These are phyloP conservation scores for Cucurbita pepo DNA, from an alignment of 306 rosid genomes.

Conservation along the genomic window DNA sequence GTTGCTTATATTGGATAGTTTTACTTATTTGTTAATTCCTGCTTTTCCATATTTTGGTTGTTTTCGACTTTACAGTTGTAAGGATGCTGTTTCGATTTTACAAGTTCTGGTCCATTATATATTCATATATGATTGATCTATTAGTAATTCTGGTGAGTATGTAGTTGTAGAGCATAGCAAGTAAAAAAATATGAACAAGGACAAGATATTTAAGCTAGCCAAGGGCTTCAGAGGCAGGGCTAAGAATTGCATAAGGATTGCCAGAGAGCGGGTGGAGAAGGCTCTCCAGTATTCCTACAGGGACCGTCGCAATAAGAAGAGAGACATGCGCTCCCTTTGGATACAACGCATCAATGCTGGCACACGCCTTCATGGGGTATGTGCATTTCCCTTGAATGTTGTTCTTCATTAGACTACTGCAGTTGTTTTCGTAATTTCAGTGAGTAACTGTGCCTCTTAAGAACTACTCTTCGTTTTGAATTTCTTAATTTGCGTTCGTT, in stretches of 20 bases:
- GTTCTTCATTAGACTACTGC: background rate
- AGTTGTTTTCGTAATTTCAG: background rate
- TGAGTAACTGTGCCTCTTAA: background rate
- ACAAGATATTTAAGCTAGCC: constrained; percentile 71
- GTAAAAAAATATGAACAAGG: constrained; percentile 51
- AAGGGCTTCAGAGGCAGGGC: constrained; percentile 98
- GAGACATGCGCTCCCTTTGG: constrained; percentile 97
- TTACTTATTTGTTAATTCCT: background rate
- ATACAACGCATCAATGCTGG: constrained; percentile 91
- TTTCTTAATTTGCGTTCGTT: background rate
- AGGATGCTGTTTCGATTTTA: background rate
- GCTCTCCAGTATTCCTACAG: constrained; percentile 94
- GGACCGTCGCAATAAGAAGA: constrained; percentile 90
- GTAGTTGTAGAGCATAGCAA: constrained; percentile 9
- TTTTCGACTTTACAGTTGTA: background rate
- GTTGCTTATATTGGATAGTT: background rate
- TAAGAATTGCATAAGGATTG: constrained; percentile 87
- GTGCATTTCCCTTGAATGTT: constrained; percentile 2
- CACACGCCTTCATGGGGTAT: constrained; percentile 77
- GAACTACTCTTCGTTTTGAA: background rate
- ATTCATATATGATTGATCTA: background rate
- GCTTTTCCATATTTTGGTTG: background rate
- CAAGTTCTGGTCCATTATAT: background rate
- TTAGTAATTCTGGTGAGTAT: background rate
- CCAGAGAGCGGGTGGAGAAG: constrained; percentile 96